Evolutionary conservation across 1,284 basidiomycete species (phyloP), one percentile per base, ranked within the genome.

Genomic region (Ustilago lituana): DNA sequence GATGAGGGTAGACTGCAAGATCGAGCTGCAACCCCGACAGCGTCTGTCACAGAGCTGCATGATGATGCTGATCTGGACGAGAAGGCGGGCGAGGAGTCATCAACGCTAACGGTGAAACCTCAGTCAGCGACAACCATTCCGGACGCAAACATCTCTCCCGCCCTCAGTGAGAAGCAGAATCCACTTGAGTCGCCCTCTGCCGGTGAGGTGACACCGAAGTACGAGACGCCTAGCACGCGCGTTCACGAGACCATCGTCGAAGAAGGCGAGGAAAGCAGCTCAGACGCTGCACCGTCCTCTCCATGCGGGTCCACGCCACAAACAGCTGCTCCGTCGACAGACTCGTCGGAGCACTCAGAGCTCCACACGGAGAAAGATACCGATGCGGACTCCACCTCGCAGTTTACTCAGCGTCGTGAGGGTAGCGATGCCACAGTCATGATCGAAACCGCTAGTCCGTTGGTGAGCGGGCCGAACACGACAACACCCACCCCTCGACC

Each of bases 1-100:
- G 69, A 72, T 35, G 69, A 72, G 24, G 63, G 69, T 22, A 67
- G 39, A 43, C 45, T 66, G 47, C 53, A 62, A 35, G 58, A 63
- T 33, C 52, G 23, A 17, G 48, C 54, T 33, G 33, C 47, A 2
- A 45, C 54, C 15, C 65, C 54, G 19, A 54, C 64, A 11, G 46
- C 53, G 8, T 61, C 54, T 27, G 61, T 58, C 26, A 47, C 40
- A 7, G 54, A 66, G 44, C 43, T 66, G 4, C 26, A 17, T n/a
- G 52, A 43, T 12, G 35, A 40, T n/a, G 39, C 17, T 20, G 26
- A n/a, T 6, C 27, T n/a, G 17, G 37, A 55, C 5, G 51, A 19
- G 15, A 33, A 39, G 22, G 46, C 20, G 1, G 38, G 35, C 1
- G 41, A 36, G 7, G 55, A 44, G 5, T 41, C 26, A 14, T 24